A percentile compares a stretch with the other conserved stretches of the same genome.
Conservation (phyloP, 2,329 filamentous ascomycete genomes). For the Colletotrichum graminicola region DNA sequence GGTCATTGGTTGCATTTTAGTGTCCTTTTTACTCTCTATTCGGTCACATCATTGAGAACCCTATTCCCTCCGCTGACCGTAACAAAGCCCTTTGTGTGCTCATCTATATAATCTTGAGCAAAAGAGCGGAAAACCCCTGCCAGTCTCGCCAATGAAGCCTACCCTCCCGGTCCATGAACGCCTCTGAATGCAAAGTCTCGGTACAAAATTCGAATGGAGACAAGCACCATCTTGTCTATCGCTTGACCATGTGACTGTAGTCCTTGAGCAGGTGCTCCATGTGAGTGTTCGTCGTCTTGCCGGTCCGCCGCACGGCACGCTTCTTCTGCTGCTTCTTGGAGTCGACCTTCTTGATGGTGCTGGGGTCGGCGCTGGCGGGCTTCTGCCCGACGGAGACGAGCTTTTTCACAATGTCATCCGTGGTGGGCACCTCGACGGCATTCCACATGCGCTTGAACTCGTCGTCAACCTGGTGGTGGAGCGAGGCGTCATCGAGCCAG, state of each 20-base stretch:
- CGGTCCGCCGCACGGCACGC: constrained; percentile 72
- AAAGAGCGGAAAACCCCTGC: constrained; percentile 24
- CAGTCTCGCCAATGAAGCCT: background rate
- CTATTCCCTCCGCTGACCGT: constrained; percentile 4
- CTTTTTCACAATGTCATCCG: constrained; percentile 82
- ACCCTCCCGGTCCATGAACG: constrained; percentile 13
- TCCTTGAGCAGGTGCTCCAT: constrained; percentile 87
- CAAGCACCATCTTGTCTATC: constrained; percentile 46
- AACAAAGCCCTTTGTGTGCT: constrained; percentile 3
- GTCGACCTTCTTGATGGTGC: constrained; percentile 64
- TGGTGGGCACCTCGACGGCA: constrained; percentile 79
- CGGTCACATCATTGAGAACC: background rate
- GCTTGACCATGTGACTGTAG: constrained; percentile 63
- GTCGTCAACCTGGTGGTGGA: constrained; percentile 80
- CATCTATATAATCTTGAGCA: constrained; percentile 29
- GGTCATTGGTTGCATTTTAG: constrained; percentile 8
- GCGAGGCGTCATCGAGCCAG: constrained; percentile 87
- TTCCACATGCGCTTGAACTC: constrained; percentile 90
- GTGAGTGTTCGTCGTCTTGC: constrained; percentile 88
- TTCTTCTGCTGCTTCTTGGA: constrained; percentile 82
- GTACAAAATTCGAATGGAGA: background rate
- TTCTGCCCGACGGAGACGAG: constrained; percentile 84
- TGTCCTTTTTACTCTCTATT: background rate
- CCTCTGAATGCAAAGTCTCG: constrained; percentile 28
- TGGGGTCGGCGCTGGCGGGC: constrained; percentile 84